Evolutionary conservation across 1,284 basidiomycete genomes (phyloP).

Genomic region (Ustilago trichophora): DNA sequence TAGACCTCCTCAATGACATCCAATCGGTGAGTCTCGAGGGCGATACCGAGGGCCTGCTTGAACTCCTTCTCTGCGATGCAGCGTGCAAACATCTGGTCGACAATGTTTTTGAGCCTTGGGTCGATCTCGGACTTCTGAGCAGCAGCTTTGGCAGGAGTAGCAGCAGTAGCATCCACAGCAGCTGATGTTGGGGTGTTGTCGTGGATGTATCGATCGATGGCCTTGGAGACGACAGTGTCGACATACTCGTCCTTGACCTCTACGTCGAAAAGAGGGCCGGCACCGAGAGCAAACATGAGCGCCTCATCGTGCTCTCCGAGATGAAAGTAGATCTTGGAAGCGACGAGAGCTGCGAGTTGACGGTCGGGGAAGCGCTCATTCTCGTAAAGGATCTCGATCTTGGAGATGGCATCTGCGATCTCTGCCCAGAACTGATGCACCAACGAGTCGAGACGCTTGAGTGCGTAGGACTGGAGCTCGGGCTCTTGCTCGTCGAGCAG

Average conservation of each 20-base stretch:
- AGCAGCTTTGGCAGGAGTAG: constrained; percentile 12
- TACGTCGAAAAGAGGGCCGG: constrained; percentile 62
- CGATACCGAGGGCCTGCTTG: constrained; percentile 64
- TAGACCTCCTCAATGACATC: constrained; percentile 64
- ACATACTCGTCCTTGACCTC: constrained; percentile 64
- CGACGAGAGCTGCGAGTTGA: constrained; percentile 63
- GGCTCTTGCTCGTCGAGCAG: constrained; percentile 64
- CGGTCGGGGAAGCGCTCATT: constrained; percentile 60
- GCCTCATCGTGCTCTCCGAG: constrained; percentile 65
- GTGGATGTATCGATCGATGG: constrained; percentile 64
- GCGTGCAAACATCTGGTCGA: constrained; percentile 65
- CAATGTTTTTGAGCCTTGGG: constrained; percentile 57
- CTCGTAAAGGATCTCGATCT: constrained; percentile 65
- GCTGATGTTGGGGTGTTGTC: constrained; percentile 17
- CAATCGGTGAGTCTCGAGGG: constrained; percentile 61
- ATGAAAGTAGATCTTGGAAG: constrained; percentile 66
- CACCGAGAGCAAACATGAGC: constrained; percentile 65
- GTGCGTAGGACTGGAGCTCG: constrained; percentile 64
- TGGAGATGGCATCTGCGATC: constrained; percentile 63
- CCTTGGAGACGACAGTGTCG: constrained; percentile 66
- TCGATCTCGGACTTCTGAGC: no score
- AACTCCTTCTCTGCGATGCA: constrained; percentile 61
- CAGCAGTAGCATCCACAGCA: constrained; percentile 13
- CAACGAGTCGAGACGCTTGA: constrained; percentile 61
- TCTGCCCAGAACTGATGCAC: constrained; percentile 66